Base-by-base conservation (phyloP, 2,329 filamentous ascomycete genomes). In the Exophiala alcalophila region DNA sequence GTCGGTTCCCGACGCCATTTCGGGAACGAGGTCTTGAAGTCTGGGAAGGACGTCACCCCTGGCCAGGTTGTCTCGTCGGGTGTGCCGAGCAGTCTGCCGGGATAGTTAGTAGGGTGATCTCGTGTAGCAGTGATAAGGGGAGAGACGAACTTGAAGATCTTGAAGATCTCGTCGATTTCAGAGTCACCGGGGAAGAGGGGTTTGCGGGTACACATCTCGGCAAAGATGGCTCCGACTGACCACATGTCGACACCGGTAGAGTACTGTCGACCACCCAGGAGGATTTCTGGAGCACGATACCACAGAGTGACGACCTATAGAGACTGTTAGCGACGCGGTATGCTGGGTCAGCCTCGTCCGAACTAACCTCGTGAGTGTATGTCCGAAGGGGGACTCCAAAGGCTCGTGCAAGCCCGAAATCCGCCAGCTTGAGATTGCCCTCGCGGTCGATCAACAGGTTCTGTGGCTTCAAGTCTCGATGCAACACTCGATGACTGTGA, bases 161-260 rank as follows among this genome's bases (percentile, higher is more conserved):
- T 92, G 76, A 94, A 94, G 61, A 94, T 94, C 67, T 94, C 87
- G 60, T 94, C 87, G 66, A 94, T 94, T 63, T 94, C 87, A 4
- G 86, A 92, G 63, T 95, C 89, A 45, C 89, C 89, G 9, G 89
- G 88, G 72, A 95, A 95, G 29, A 95, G 74, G 4, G 89, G 88
- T 69, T 94, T 94, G 59, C 87, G 80, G 2, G 89, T 95, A 68
- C 87, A 94, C 90, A 95, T 95, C 67, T 95, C 89, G 7, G 90
- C 89, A 65, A 95, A 94, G 66, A 95, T 95, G 65, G 88, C 92
- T 50, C 89, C 89, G 35, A 90, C 83, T 21, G 86, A 92, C 89
- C 89, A 95, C 86, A 95, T 95, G 61, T 95, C 89, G 28, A 95
- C 88, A 44, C 89, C 89, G 10, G 89, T 95, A 10, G 86, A 92